Base-by-base conservation (phyloP, 768 basidiomycete species). In the Mycena rebaudengoi region DNA sequence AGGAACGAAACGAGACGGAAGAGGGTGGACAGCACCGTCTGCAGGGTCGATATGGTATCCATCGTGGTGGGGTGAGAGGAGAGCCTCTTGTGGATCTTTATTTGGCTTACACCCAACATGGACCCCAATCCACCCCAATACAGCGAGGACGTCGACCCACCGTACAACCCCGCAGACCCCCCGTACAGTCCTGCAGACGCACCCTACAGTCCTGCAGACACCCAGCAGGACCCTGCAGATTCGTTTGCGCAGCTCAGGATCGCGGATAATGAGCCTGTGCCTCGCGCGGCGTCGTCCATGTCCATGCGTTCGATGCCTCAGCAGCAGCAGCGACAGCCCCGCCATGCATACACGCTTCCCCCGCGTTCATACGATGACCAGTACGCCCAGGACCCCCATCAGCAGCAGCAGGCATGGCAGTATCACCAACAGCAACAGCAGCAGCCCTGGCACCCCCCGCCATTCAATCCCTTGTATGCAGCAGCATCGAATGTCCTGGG, bases 401-500 rank as follows among this genome's bases (percentile, higher is more conserved):
- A 59, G 74, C 43, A 43, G 20, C 65, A 67, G 25, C 69, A 71
- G 41, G 68, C 63, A 14, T 64, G 57, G 56, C 71, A 71, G 44
- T n/a, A n/a, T n/a, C n/a, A n/a, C n/a, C 63, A 60, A 43, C 63
- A 58, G 40, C 56, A 60, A 20, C 60, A 60, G 48, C 59, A 79
- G 11, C 76, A 65, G 50, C 72, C 75, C 16, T 75, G 74, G 30
- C 83, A 84, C n/a, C n/a, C n/a, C n/a, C n/a, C n/a, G n/a, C n/a
- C n/a, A 54, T 88, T 86, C 67, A 86, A 88, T 71, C 79, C 83
- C 35, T 75, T 92, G 13, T 90, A 92, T 73, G 84, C 85, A 11
- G 92, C 92, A 14, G 93, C 93, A 10, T 92, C 92, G 10, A 87
- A 91, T 73, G 90, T 94, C 10, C 82, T 95, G 16, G 92, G 92